These are phyloP conservation scores for Fusarium sublunatum DNA, from an alignment of 2,329 filamentous ascomycete genomes.

Conservation along the genomic window DNA sequence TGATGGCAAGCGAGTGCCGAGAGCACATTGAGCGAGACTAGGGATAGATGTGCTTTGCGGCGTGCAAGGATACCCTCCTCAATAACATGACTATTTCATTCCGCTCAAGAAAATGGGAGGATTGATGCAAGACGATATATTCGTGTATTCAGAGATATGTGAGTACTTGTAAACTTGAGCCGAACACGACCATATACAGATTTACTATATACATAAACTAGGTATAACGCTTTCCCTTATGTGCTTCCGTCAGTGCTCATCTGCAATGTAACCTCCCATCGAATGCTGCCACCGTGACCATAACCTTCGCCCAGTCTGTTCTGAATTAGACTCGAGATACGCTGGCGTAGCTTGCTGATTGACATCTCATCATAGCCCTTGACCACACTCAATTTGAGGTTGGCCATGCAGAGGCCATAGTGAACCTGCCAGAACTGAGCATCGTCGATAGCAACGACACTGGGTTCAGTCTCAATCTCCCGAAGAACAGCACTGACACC, in stretches of 20 bases:
- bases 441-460: constrained; percentile 82
- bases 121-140: background rate
- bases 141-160: constrained; percentile 9
- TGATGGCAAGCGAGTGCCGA: background rate
- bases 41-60: constrained; percentile 39
- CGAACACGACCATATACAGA: constrained; percentile 1
- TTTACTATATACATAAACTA: background rate
- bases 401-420: constrained; percentile 96
- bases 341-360: constrained; percentile 77
- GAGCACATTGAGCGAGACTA: constrained; percentile 25
- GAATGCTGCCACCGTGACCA: constrained; percentile 79
- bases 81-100: constrained; percentile 30
- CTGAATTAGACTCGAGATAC: constrained; percentile 81
- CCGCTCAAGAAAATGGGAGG: background rate
- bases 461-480: constrained; percentile 84
- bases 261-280: constrained; percentile 95
- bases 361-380: constrained; percentile 75
- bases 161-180: background rate
- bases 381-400: constrained; percentile 80
- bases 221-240: constrained; percentile 16
- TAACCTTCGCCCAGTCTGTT: constrained; percentile 90
- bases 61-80: constrained; percentile 49
- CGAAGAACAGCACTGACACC: constrained; percentile 79
- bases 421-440: constrained; percentile 99
- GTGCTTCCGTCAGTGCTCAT: constrained; percentile 60